These are phyloP conservation scores for Vickermania ingenoplastis DNA, from an alignment of 208 protist genomes.

Conservation along the genomic window DNA sequence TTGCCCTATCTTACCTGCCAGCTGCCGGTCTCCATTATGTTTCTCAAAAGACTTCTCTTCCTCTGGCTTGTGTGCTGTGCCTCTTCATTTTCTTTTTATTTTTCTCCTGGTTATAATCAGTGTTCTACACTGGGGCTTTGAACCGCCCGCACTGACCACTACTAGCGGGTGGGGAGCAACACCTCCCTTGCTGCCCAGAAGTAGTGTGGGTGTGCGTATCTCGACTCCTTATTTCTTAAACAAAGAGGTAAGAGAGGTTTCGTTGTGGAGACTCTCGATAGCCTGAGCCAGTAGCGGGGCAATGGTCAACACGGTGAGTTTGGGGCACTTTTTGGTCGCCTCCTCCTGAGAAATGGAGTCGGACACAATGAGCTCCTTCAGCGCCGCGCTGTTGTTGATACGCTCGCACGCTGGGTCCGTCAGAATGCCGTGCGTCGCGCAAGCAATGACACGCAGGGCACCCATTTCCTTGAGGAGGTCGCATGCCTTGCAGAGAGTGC, in stretches of 20 bases:
- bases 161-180: no score
- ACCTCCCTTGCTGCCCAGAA: no score
- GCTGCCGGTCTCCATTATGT: no score
- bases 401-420: conserved; percentile 82
- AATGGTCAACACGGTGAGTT: conserved; percentile 83
- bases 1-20: no score
- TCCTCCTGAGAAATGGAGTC: conserved; percentile 80
- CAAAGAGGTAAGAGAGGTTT: conserved; percentile 70
- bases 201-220: no score
- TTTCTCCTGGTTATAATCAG: no score
- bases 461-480: conserved; percentile 85
- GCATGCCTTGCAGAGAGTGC: conserved; percentile 91
- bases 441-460: conserved; percentile 89
- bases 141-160: no score
- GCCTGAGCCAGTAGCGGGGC: conserved; percentile 83
- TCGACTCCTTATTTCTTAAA: conserved; percentile 70
- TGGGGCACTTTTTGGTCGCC: conserved; percentile 60
- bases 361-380: conserved; percentile 90
- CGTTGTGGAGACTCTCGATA: conserved; percentile 77
- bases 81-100: no score
- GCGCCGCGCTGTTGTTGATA: conserved; percentile 76
- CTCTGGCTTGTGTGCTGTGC: no score
- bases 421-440: conserved; percentile 93
- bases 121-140: no score
- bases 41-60: no score